Conservation (phyloP, 352 stramenopile species). For the Pythium oligandrum region DNA sequence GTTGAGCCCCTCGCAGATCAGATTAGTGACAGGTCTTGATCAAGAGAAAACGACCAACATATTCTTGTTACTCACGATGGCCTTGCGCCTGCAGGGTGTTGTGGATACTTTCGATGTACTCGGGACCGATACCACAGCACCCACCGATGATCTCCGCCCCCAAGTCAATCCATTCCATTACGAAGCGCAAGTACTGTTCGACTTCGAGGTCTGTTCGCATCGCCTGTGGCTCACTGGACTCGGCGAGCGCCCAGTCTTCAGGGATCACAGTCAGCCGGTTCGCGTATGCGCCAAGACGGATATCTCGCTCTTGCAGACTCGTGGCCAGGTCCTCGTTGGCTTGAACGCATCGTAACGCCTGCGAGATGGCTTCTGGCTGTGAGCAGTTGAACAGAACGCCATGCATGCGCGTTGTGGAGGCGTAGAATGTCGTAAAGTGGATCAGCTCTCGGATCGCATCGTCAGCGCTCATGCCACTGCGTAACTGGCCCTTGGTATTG, state of each 20-base stretch:
- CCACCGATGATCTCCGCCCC: constrained; percentile 76
- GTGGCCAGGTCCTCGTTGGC: constrained; percentile 12
- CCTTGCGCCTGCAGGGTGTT: constrained; percentile 19
- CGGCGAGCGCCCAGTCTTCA: constrained; percentile 69
- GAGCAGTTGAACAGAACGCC: constrained; percentile 90
- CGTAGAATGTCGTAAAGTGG: constrained; percentile 18
- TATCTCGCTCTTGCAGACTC: constrained; percentile 11
- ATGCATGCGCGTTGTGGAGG: constrained; percentile 23
- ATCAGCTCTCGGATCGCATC: constrained; percentile 38
- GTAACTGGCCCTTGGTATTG: constrained; percentile 46
- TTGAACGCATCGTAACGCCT: constrained; percentile 55
- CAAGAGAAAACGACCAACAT: too few relatives aligned
- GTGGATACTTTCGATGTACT: constrained; percentile 72
- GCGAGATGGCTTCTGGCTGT: constrained; percentile 80
- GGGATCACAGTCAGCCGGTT: constrained; percentile 84
- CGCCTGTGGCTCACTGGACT: constrained; percentile 66
- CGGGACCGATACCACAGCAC: constrained; percentile 89
- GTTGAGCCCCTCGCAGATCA: too few relatives aligned
- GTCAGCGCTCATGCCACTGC: constrained; percentile 62
- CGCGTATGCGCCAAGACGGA: constrained; percentile 79
- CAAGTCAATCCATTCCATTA: constrained; percentile 54
- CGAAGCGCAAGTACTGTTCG: constrained; percentile 65
- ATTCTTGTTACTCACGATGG: neutral
- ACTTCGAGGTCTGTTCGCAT: constrained; percentile 80
- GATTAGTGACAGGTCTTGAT: too few relatives aligned